phyloP scores from a whole-genome alignment of 805 yeast genomes.

The Kodamaea nitidulidarum region DNA sequence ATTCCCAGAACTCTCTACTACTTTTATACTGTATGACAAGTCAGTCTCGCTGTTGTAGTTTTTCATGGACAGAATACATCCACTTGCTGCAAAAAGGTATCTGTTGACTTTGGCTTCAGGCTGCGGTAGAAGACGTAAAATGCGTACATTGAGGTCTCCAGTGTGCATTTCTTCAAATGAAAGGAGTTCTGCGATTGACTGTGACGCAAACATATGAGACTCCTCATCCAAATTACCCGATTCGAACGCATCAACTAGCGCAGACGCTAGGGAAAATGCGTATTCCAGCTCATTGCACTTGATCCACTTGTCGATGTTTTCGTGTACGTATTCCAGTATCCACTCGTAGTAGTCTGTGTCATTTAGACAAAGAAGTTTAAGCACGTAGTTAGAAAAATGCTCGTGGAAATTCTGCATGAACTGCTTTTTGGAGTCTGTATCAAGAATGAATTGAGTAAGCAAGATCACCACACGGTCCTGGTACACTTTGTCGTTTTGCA shows the following conservation, averaged over 20 bases:
- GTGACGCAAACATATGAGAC: background rate
- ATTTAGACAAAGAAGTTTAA: background rate
- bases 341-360: slow-evolving; percentile 6
- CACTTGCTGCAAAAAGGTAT: slow-evolving; percentile 30
- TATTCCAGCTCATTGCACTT: background rate
- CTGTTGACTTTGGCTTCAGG: background rate
- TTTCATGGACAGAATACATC: slow-evolving; percentile 32
- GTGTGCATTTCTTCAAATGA: slow-evolving; percentile 6
- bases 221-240: slow-evolving; percentile 3
- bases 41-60: slow-evolving; percentile 21
- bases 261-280: background rate
- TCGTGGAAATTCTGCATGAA: slow-evolving; percentile 16
- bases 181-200: slow-evolving; percentile 1
- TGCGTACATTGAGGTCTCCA: slow-evolving; percentile 3
- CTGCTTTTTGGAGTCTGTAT: slow-evolving; percentile 17
- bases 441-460: slow-evolving; percentile 30
- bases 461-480: slow-evolving; percentile 18
- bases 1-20: background rate
- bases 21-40: slow-evolving; percentile 16
- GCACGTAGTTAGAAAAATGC: background rate
- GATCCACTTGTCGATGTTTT: slow-evolving; percentile 1
- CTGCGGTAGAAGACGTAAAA: slow-evolving; percentile 2
- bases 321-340: slow-evolving; percentile 5
- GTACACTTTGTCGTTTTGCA: slow-evolving; percentile 6
- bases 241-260: slow-evolving; percentile 3